phyloP scores from a whole-genome alignment of 2,329 filamentous ascomycete species.

The Colletotrichum filicis region DNA sequence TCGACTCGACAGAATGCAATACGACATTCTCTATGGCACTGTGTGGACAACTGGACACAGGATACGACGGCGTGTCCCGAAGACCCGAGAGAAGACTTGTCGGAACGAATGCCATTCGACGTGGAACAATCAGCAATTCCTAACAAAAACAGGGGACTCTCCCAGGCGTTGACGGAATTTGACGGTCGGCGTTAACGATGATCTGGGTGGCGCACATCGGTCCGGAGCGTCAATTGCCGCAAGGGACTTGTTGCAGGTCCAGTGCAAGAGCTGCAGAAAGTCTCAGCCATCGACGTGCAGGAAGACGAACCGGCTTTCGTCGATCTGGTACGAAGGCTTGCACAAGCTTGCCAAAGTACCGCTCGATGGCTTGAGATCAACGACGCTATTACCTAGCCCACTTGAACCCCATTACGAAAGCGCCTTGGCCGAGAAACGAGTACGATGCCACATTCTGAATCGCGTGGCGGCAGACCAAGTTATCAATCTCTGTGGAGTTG shows the following conservation, averaged over 20 bases:
- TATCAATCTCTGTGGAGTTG: conserved; percentile 20
- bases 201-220: not conserved
- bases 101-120: not conserved
- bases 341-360: not conserved
- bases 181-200: not conserved
- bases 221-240: not conserved
- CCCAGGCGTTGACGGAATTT: not conserved
- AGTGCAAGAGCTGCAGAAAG: not conserved
- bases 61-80: not conserved
- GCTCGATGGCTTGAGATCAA: not conserved
- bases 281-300: not conserved
- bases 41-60: not conserved
- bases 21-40: not conserved
- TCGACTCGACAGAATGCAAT: not conserved
- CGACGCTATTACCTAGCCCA: not conserved
- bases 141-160: not conserved
- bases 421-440: not conserved
- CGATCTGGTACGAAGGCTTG: not conserved
- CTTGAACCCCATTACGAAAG: conserved; percentile 2
- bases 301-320: not conserved
- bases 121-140: not conserved
- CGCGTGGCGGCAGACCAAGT: conserved; percentile 4
- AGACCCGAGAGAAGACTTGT: not conserved
- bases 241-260: not conserved
- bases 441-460: not conserved